Percentiles rank a stretch among this genome's conserved stretches.
phyloP scores from a whole-genome alignment of 176 grass and related monocot genomes.

The Hyparrhenia diplandra region DNA sequence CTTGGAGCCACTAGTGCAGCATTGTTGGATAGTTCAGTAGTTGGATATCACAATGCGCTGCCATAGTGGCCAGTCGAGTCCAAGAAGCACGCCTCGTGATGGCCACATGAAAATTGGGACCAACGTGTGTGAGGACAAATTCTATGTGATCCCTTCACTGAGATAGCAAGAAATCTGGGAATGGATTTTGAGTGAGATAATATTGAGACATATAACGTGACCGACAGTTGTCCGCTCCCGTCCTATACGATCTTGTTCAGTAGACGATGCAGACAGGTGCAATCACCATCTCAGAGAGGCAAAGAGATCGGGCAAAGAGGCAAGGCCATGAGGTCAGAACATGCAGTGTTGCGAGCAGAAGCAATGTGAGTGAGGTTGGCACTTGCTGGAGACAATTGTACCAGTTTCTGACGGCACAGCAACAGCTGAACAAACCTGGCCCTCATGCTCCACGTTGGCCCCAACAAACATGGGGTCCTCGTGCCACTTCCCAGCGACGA shows the following conservation, averaged over 20 bases:
- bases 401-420: neutral
- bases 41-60: neutral
- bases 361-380: too few species aligned
- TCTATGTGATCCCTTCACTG: neutral
- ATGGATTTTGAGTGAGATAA: neutral
- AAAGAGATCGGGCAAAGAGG: too few species aligned
- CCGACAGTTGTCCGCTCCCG: neutral
- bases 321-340: constrained; percentile 29
- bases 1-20: neutral
- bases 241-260: neutral
- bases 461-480: neutral
- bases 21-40: neutral
- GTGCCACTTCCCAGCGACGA: neutral
- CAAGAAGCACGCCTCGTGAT: neutral
- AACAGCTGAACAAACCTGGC: too few species aligned
- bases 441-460: too few species aligned
- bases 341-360: constrained; percentile 9
- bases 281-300: neutral
- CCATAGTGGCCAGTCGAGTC: neutral
- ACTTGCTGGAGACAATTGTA: too few species aligned
- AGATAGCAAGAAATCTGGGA: neutral
- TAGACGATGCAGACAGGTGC: neutral
- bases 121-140: neutral
- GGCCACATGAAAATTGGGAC: neutral
- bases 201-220: neutral